Base-by-base conservation (phyloP, 805 yeast genomes). In the Ogataea corticis region DNA sequence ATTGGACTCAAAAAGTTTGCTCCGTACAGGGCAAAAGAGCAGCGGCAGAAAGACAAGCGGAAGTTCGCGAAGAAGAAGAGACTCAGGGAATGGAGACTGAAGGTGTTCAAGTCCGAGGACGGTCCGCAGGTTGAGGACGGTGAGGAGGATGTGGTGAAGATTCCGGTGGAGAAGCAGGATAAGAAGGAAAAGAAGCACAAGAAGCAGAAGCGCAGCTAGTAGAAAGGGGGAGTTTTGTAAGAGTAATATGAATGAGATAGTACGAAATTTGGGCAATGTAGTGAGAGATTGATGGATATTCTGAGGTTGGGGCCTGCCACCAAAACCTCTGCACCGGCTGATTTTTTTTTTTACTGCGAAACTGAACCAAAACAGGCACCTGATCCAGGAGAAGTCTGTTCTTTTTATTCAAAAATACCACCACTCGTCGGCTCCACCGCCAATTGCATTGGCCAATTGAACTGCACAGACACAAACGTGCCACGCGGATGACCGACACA, bases 1-100 rank as follows among this genome's bases (percentile, higher is more conserved):
- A 83, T 90, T 46, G 94, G 97, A 17, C 70, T 94, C 57, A 92
- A 92, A 72, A 91, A 91, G 66, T 82, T 94, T 54, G 97, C 98
- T 0, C 92, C 98, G 23, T 94, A 87, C 65, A 81, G 97, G 63
- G 80, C 88, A 18, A 78, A 78, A 52, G 95, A 87, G 48, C 73
- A 76, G 52, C 74, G 82, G 52, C 67, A 73, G 54, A 88, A 84
- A 61, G 99, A 94, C 65, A 85, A 81, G 67, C 77, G 95, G 62
- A 87, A 88, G 69, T 85, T 78, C 46, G 81, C 90, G 31, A 94
- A 92, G 74, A 81, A 83, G 70, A 86, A 79, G 67, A 77, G 94
- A 57, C 67, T 94, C 49, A 78, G 85, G 52, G 94, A 90, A 55
- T 94, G 99, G 99, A 82, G 96, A 67, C 79, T 83, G 65, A 81